Conservation (phyloP, 768 basidiomycete species). For the Psilocybe cyanescens region DNA sequence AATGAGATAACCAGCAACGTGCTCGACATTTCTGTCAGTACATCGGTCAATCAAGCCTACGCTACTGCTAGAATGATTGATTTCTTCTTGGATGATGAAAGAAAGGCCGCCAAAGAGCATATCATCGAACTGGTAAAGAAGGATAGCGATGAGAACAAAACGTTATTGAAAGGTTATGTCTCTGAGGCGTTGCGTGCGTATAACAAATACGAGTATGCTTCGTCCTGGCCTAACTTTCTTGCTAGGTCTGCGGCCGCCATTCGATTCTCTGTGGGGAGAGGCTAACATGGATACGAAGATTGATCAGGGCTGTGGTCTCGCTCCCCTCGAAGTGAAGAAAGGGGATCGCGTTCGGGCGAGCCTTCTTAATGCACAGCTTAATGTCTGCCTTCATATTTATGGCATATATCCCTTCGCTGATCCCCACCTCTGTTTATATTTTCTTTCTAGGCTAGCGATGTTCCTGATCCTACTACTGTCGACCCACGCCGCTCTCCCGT, state of each 20-base stretch:
- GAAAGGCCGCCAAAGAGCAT: slow-evolving; percentile 39
- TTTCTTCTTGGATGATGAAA: slow-evolving; percentile 53
- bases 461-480: slow-evolving; percentile 6
- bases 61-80: slow-evolving; percentile 51
- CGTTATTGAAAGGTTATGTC: slow-evolving; percentile 50
- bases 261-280: slow-evolving; percentile 42
- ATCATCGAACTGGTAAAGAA: slow-evolving; percentile 39
- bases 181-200: slow-evolving; percentile 53
- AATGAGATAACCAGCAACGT: slow-evolving; percentile 47
- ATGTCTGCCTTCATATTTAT: slow-evolving; percentile 27
- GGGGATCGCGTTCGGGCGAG: slow-evolving; percentile 45
- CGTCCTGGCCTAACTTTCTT: background rate
- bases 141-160: slow-evolving; percentile 32
- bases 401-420: background rate
- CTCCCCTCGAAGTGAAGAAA: slow-evolving; percentile 36
- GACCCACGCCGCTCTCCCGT: slow-evolving; percentile 8
- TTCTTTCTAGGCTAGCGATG: slow-evolving; percentile 3
- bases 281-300: slow-evolving; percentile 36
- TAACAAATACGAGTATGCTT: background rate
- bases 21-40: slow-evolving; percentile 49
- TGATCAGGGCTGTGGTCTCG: slow-evolving; percentile 36
- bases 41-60: slow-evolving; percentile 50
- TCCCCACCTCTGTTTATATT: too few species aligned
- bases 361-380: slow-evolving; percentile 47
- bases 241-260: slow-evolving; percentile 42